Base-by-base conservation (phyloP, 2,329 filamentous ascomycete species). In the Nothophaeocryptopus gaeumannii region DNA sequence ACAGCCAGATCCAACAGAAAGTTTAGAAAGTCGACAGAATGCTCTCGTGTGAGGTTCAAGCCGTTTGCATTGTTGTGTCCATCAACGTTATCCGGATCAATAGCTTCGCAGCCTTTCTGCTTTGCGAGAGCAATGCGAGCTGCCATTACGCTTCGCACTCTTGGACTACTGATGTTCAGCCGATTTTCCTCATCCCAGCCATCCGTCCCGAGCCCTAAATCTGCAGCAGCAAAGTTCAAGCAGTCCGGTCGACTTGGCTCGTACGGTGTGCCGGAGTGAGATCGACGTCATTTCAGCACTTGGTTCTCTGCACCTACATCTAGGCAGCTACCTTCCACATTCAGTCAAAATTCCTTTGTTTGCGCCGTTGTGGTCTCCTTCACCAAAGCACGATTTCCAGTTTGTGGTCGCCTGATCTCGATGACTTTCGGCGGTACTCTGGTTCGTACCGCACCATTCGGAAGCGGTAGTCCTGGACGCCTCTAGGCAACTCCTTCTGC, bases 171-270 rank as follows among this genome's bases (percentile, higher is more conserved):
- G 14, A 82, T 69, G 50, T 85, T 75, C 11, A 88, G 62, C 85
- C 85, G 89, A 55, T 72, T 75, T 73, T 89, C 86, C 36, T 78
- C 79, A 0, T 73, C 72, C 85, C 85, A 89, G 3, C 79, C 84
- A 9, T 80, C 74, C 5, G 88, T 70, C 5, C 68, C 67, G 2
- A 75, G 74, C 13, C 84, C 85, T 36, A 82, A 64, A 56, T 87
- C 84, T 0, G 67, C 65, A 1, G 72, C 53, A 5, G 70, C 62
- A 61, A 88, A 88, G 5, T 78, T 59, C 29, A 62, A n/a, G 1
- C 78, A 85, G 61, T 85, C 78, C 58, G 85, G 88, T 4, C 82
- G 82, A 63, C 86, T 85, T 5, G 31, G 13, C 16, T 42, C 39
- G 13, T 26, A 26, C 3, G 7, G 20, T 26, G 7, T 26, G 20